Evolutionary conservation across 805 yeast genomes (phyloP).

Genomic region (Myxozyma mucilagina): DNA sequence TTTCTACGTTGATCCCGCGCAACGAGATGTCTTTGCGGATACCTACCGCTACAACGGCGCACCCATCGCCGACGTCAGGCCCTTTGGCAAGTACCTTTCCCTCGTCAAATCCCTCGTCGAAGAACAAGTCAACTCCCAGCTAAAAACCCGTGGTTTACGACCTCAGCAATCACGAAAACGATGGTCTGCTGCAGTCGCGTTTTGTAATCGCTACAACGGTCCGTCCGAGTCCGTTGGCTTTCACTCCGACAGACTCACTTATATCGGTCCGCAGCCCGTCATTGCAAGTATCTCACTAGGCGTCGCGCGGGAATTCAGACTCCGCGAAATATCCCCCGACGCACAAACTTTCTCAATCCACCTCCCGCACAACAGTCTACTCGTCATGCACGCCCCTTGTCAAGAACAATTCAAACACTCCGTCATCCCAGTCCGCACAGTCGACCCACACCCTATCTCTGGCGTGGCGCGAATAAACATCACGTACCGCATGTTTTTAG

Average conservation of each 20-base stretch:
- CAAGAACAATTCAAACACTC: constrained; percentile 75
- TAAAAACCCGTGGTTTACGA: constrained; percentile 39
- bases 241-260: constrained; percentile 74
- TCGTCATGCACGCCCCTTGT: constrained; percentile 76
- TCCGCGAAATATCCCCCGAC: constrained; percentile 6
- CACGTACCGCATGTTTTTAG: constrained; percentile 61
- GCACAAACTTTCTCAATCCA: constrained; percentile 51
- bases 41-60: constrained; percentile 45
- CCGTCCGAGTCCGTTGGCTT: constrained; percentile 60
- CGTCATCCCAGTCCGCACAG: constrained; percentile 48
- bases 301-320: constrained; percentile 58
- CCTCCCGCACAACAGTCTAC: constrained; percentile 67
- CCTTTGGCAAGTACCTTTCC: constrained; percentile 47
- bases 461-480: constrained; percentile 59
- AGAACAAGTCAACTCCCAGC: constrained; percentile 45
- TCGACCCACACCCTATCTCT: constrained; percentile 50
- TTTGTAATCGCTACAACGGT: constrained; percentile 57
- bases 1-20: constrained; percentile 40
- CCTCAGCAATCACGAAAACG: constrained; percentile 45
- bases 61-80: constrained; percentile 35
- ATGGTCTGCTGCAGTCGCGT: constrained; percentile 58
- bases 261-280: constrained; percentile 69
- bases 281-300: constrained; percentile 73
- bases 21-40: constrained; percentile 25
- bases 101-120: constrained; percentile 46